Evolutionary conservation across 2,329 filamentous ascomycete species (phyloP), one percentile per base, ranked within the genome.

Genomic region (Arthrobotrys entomopaga): DNA sequence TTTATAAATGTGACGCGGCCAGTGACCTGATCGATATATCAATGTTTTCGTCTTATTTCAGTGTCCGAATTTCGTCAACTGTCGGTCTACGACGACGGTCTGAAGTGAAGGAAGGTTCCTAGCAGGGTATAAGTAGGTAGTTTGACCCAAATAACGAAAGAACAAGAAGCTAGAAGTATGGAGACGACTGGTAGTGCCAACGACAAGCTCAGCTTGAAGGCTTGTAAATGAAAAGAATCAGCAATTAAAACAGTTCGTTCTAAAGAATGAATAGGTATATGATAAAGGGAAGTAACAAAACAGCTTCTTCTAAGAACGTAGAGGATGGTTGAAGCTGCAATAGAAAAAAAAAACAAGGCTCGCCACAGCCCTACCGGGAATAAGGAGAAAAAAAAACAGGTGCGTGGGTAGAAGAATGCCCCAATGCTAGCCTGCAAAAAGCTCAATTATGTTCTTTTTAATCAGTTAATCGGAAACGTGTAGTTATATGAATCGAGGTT

Each of bases 61-160:
- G 56, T 20, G 40, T 46, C 42, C 24, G 49, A n/a, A 49, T 19
- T 65, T 54, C 40, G 69, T 72, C 48, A 61, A 26, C 43, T 53
- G 69, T 65, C 61, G 69, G 34, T 73, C 69, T 73, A 73, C 61
- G 69, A 66, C 69, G 61, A 52, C 42, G 61, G 67, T 46, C 20
- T 26, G 56, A 60, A 61, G 20, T 24, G 19, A 73, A 66, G 43
- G 59, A 61, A 46, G 16, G 69, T 54, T 59, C 56, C 61, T 52
- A 26, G 61, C 65, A 61, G 69, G 69, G 69, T 73, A 65, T 60
- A 53, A 59, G 29, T 34, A 34, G 29, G 29, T 34, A 66, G 61
- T 61, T 15, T 40, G 61, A 66, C 53, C 46, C 43, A 22, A 73
- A 61, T 65, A 66, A 66, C 54, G 69, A 73, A 56, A 61, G 56